A percentile compares a stretch with the other conserved stretches of the same genome.
Conservation (phyloP, 768 basidiomycete species). For the Serendipita indica region DNA sequence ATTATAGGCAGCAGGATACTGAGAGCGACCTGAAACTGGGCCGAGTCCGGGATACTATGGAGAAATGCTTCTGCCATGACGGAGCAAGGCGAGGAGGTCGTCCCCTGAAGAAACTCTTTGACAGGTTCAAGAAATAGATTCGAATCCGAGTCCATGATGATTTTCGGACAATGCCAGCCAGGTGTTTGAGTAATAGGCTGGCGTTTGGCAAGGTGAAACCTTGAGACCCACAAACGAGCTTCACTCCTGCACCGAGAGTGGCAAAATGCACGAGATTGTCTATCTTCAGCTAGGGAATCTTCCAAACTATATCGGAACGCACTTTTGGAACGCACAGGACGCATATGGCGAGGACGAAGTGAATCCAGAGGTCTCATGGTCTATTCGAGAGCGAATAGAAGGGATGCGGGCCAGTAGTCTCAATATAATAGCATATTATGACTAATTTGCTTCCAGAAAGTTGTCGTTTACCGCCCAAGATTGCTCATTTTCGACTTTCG, state of each 20-base stretch:
- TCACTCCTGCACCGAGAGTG: too few species aligned
- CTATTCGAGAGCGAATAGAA: neutral
- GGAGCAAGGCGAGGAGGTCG: neutral
- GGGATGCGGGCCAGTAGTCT: neutral
- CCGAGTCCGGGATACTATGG: neutral
- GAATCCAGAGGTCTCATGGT: neutral
- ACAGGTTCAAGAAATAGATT: neutral
- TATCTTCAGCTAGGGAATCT: neutral
- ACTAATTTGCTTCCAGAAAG: neutral
- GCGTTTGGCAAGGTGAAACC: too few species aligned
- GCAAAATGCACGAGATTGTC: conserved; percentile 5
- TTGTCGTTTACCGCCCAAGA: neutral
- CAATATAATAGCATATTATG: neutral
- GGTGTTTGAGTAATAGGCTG: too few species aligned
- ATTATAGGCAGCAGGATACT: conserved; percentile 5
- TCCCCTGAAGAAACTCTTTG: neutral
- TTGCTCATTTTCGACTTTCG: neutral
- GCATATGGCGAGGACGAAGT: neutral
- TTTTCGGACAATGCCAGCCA: too few species aligned
- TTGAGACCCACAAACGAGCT: too few species aligned
- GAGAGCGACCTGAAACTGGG: conserved; percentile 4
- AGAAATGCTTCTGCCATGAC: neutral
- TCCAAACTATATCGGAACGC: neutral
- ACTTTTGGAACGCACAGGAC: neutral
- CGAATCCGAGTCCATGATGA: neutral